Evolutionary conservation across 31 red algal genomes (phyloP).

Genomic region (Asparagopsis taxiformis): DNA sequence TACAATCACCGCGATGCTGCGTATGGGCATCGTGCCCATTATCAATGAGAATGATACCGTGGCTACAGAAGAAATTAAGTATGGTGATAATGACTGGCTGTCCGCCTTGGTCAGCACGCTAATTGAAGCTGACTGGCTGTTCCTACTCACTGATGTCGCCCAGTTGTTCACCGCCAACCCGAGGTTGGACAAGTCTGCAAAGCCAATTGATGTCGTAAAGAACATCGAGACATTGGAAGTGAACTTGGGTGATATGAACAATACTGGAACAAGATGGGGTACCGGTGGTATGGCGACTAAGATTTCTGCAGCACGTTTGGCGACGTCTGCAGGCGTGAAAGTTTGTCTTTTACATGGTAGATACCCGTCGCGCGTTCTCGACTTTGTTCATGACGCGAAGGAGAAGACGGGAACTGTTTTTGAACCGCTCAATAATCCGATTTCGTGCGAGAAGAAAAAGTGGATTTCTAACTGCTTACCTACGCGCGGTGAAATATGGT

Average conservation of each 20-base stretch:
- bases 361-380: conserved; percentile 65
- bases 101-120: conserved; percentile 76
- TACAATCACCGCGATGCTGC: conserved; percentile 76
- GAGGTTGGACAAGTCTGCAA: conserved; percentile 42
- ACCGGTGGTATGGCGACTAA: conserved; percentile 98
- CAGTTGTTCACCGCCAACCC: conserved; percentile 94
- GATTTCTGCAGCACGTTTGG: conserved; percentile 86
- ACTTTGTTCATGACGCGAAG: conserved; percentile 55
- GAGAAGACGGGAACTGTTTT: conserved; percentile 77
- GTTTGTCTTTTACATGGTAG: conserved; percentile 81
- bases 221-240: conserved; percentile 68
- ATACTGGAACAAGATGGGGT: conserved; percentile 85
- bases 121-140: conserved; percentile 86
- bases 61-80: conserved; percentile 90
- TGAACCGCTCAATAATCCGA: conserved; percentile 46
- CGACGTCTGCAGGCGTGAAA: conserved; percentile 81
- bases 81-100: conserved; percentile 97
- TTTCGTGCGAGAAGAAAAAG: conserved; percentile 61
- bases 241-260: conserved; percentile 23
- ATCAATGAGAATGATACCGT: conserved; percentile 99
- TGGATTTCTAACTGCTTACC: conserved; percentile 91
- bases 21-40: conserved; percentile 93
- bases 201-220: conserved; percentile 79
- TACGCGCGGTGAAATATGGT: conserved; percentile 64
- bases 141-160: conserved; percentile 96